A percentile compares a stretch with the other conserved stretches of the same genome.
Conservation (phyloP, 768 basidiomycete species). For the Artomyces pyxidatus region DNA sequence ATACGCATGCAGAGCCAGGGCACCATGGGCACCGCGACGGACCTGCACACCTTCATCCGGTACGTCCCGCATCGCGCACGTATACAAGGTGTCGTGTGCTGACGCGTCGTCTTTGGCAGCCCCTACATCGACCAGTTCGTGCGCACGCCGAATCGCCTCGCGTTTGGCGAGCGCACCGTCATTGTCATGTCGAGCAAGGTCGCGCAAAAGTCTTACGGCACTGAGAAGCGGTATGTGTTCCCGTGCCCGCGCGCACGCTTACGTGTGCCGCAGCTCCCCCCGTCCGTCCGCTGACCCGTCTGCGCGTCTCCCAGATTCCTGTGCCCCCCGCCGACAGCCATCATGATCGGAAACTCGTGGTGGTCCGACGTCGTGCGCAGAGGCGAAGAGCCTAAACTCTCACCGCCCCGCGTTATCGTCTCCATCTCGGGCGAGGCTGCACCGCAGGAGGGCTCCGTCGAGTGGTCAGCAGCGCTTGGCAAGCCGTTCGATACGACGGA, state of each 20-base stretch:
- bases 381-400: slow-evolving; percentile 65
- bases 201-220: slow-evolving; percentile 95
- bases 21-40: slow-evolving; percentile 50
- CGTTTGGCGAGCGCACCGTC: slow-evolving; percentile 87
- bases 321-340: slow-evolving; percentile 89
- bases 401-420: slow-evolving; percentile 76
- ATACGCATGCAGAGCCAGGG: slow-evolving; percentile 47
- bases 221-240: slow-evolving; percentile 74
- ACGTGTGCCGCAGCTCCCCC: not conserved
- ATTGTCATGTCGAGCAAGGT: slow-evolving; percentile 98
- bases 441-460: slow-evolving; percentile 77
- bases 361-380: slow-evolving; percentile 77
- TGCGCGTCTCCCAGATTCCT: slow-evolving; percentile 51
- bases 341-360: slow-evolving; percentile 92
- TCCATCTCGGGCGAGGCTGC: slow-evolving; percentile 88
- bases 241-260: not conserved
- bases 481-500: slow-evolving; percentile 77
- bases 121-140: slow-evolving; percentile 84
- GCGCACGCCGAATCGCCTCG: slow-evolving; percentile 74
- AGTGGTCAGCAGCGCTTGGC: slow-evolving; percentile 83
- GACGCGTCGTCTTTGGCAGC: slow-evolving; percentile 29
- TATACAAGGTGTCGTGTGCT: not conserved
- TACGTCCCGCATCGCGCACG: slow-evolving; percentile 23
- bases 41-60: slow-evolving; percentile 79
- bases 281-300: slow-evolving; percentile 7